A percentile compares a stretch with the other conserved stretches of the same genome.
These are phyloP conservation scores for Phyllostachys edulis DNA, from an alignment of 176 grass and related monocot genomes.

Conservation along the genomic window DNA sequence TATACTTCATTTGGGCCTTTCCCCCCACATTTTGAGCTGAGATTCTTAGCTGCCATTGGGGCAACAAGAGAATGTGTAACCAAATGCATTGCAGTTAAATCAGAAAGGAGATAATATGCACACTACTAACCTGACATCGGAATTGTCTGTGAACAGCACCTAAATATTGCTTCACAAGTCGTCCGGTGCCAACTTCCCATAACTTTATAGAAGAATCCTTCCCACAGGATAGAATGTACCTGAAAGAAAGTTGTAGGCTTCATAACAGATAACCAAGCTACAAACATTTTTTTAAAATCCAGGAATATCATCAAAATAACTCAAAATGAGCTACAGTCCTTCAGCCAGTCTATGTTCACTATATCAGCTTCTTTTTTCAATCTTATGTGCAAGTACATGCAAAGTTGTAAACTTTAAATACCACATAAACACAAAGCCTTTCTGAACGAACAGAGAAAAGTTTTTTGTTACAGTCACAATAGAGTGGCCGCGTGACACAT, in stretches of 20 bases:
- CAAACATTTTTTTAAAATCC: conserved; percentile 2
- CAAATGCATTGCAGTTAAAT: conserved; percentile 10
- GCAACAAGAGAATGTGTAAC: neutral
- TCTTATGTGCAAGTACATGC: conserved; percentile 10
- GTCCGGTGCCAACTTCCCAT: conserved; percentile 93
- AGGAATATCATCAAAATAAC: conserved; percentile 16
- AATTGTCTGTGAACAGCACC: conserved; percentile 73
- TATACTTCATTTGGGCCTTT: neutral
- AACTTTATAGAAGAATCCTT: conserved; percentile 88
- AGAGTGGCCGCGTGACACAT: neutral
- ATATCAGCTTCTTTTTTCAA: conserved; percentile 7
- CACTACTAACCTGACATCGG: conserved; percentile 65
- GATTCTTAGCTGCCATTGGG: neutral
- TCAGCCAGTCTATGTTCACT: neutral
- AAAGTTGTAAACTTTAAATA: neutral
- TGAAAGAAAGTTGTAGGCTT: conserved; percentile 35
- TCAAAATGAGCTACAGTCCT: neutral
- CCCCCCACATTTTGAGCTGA: neutral
- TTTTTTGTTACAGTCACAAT: neutral
- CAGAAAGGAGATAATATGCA: neutral
- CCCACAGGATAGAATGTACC: conserved; percentile 81
- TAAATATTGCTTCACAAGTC: conserved; percentile 77
- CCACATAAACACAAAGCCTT: neutral
- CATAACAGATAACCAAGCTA: conserved; percentile 11
- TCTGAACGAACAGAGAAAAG: conserved; percentile 11